Evolutionary conservation across 768 basidiomycete species (phyloP).

Genomic region (Gelatoporia subvermispora): DNA sequence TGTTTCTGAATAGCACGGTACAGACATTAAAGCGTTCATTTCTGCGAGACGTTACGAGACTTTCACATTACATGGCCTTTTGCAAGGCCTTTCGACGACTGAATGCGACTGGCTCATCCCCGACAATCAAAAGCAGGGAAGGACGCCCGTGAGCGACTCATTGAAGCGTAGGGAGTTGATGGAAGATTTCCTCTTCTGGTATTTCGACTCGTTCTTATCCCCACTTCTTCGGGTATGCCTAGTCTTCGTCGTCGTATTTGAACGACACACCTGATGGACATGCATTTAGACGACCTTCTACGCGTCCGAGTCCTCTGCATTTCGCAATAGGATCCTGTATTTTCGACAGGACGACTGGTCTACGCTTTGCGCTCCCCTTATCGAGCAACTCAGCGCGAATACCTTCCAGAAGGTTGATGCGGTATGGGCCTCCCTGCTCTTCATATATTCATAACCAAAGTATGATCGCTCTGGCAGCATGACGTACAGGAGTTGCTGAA

Average conservation of each 20-base stretch:
- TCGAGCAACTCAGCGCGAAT: constrained; percentile 63
- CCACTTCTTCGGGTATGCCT: constrained; percentile 68
- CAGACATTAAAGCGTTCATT: constrained; percentile 77
- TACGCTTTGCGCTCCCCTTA: constrained; percentile 73
- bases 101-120: constrained; percentile 79
- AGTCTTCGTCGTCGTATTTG: background rate
- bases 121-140: constrained; percentile 29
- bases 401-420: constrained; percentile 69
- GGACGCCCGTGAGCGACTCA: constrained; percentile 61
- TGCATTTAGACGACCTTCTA: constrained; percentile 82
- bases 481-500: constrained; percentile 63
- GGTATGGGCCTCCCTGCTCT: constrained; percentile 36
- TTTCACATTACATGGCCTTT: constrained; percentile 63
- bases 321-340: constrained; percentile 78
- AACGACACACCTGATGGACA: background rate
- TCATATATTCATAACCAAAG: background rate
- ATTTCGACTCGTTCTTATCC: constrained; percentile 81
- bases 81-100: constrained; percentile 71
- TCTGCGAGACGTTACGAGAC: constrained; percentile 77
- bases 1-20: background rate
- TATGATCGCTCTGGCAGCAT: constrained; percentile 32
- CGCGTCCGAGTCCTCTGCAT: constrained; percentile 86
- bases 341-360: constrained; percentile 95
- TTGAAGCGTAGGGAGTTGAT: constrained; percentile 76
- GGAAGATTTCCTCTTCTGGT: constrained; percentile 92